These are phyloP conservation scores for Tricholoma bakamatsutake DNA, from an alignment of 768 basidiomycete genomes.

Conservation along the genomic window DNA sequence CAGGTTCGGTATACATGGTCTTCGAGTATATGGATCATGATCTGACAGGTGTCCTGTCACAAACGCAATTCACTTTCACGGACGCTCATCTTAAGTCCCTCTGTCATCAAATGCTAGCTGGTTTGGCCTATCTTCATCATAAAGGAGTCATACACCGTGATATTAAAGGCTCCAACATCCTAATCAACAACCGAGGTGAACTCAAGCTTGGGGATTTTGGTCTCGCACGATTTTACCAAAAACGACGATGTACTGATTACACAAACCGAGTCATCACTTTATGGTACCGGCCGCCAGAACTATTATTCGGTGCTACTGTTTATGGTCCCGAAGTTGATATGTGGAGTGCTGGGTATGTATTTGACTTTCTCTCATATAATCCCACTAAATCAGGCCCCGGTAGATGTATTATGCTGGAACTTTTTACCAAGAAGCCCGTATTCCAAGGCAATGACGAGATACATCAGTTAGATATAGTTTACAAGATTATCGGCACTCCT, in stretches of 20 bases:
- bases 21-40: slow-evolving; percentile 99
- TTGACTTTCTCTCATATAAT: neutral
- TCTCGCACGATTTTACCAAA: slow-evolving; percentile 93
- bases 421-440: slow-evolving; percentile 92
- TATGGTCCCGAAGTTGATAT: slow-evolving; percentile 98
- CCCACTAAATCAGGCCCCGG: neutral
- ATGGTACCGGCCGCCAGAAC: slow-evolving; percentile 96
- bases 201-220: slow-evolving; percentile 98
- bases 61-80: slow-evolving; percentile 80
- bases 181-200: slow-evolving; percentile 86
- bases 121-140: slow-evolving; percentile 91
- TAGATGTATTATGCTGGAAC: slow-evolving; percentile 98
- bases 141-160: slow-evolving; percentile 97
- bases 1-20: slow-evolving; percentile 97
- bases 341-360: slow-evolving; percentile 94
- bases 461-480: slow-evolving; percentile 91
- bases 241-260: slow-evolving; percentile 84
- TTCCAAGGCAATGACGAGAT: slow-evolving; percentile 99
- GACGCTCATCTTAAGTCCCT: slow-evolving; percentile 93
- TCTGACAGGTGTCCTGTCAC: slow-evolving; percentile 88
- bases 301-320: slow-evolving; percentile 90
- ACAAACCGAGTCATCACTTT: slow-evolving; percentile 99
- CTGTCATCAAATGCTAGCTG: slow-evolving; percentile 91
- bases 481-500: slow-evolving; percentile 87
- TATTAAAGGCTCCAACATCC: slow-evolving; percentile 98